These are phyloP conservation scores for Nidularia pulvinata DNA, from an alignment of 768 basidiomycete species.

Conservation along the genomic window DNA sequence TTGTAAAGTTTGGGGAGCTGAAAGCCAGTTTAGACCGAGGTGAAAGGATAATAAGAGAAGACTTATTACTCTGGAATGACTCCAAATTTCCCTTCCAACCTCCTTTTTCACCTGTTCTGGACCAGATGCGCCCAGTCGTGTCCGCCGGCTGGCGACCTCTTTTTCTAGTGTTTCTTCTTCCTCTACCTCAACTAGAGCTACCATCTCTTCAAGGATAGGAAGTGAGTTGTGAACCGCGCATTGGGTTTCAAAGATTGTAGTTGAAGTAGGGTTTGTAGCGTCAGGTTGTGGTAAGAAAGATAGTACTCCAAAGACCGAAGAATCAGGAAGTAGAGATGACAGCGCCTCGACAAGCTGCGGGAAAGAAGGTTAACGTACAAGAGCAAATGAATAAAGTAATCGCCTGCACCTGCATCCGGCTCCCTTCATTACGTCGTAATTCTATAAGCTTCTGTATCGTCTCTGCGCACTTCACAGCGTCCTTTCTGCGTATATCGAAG, in stretches of 20 bases:
- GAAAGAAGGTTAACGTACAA: not conserved
- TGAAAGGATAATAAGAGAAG: not conserved
- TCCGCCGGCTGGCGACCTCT: slow-evolving; percentile 79
- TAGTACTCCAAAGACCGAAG: slow-evolving; percentile 61
- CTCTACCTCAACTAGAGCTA: slow-evolving; percentile 57
- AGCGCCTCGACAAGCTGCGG: slow-evolving; percentile 67
- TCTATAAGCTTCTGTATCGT: slow-evolving; percentile 76
- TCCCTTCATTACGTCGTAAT: slow-evolving; percentile 59
- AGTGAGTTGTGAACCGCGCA: slow-evolving; percentile 69
- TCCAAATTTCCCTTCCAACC: slow-evolving; percentile 66
- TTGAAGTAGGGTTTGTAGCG: slow-evolving; percentile 68
- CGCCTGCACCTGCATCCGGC: slow-evolving; percentile 50
- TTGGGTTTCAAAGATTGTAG: slow-evolving; percentile 58
- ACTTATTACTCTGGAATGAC: slow-evolving; percentile 55
- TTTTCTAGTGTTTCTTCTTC: slow-evolving; percentile 57
- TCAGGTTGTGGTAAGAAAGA: slow-evolving; percentile 73
- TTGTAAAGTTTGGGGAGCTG: slow-evolving; percentile 77
- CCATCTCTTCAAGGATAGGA: slow-evolving; percentile 70
- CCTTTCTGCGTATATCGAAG: slow-evolving; percentile 44
- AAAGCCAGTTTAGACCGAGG: slow-evolving; percentile 6
- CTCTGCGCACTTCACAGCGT: slow-evolving; percentile 81
- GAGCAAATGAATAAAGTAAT: not conserved
- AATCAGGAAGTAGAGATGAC: slow-evolving; percentile 72
- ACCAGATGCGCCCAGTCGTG: slow-evolving; percentile 67
- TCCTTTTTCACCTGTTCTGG: slow-evolving; percentile 60